These are phyloP conservation scores for Haplographium delicatum DNA, from an alignment of 495 filamentous ascomycete genomes.

Conservation along the genomic window DNA sequence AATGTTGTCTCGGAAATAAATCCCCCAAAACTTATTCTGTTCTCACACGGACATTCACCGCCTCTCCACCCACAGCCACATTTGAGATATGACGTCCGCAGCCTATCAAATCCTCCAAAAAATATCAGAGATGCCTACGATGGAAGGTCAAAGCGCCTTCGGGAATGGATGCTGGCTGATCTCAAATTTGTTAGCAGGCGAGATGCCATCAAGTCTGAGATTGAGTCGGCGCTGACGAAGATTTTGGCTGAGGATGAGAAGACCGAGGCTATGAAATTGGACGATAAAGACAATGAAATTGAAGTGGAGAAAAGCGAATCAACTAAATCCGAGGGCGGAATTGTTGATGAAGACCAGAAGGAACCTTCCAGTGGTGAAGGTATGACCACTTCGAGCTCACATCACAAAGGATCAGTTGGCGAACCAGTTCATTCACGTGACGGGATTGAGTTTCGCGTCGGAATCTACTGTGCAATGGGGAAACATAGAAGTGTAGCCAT, in stretches of 20 bases:
- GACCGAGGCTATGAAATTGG: neutral
- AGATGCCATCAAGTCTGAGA: conserved; percentile 7
- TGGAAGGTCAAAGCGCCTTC: conserved; percentile 13
- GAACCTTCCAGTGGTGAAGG: no score
- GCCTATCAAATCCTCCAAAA: conserved; percentile 20
- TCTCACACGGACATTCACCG: conserved; percentile 12
- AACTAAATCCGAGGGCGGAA: neutral
- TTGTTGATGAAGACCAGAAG: neutral
- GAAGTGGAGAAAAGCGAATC: neutral
- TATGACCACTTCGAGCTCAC: no score
- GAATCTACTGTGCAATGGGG: conserved; percentile 18
- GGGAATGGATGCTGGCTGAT: conserved; percentile 13
- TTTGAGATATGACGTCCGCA: conserved; percentile 16
- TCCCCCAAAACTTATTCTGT: conserved; percentile 1
- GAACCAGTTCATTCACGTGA: neutral
- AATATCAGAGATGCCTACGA: conserved; percentile 14
- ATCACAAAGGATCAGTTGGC: neutral
- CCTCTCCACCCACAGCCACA: conserved; percentile 10
- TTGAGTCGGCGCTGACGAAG: neutral
- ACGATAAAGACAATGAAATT: neutral
- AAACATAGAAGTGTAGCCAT: conserved; percentile 19
- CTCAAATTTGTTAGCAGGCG: conserved; percentile 6
- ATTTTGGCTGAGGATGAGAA: neutral
- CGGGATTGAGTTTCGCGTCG: conserved; percentile 4
- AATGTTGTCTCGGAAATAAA: neutral